These are phyloP conservation scores for Paracoccidioides brasiliensis DNA, from an alignment of 2,329 filamentous ascomycete species.

Conservation along the genomic window DNA sequence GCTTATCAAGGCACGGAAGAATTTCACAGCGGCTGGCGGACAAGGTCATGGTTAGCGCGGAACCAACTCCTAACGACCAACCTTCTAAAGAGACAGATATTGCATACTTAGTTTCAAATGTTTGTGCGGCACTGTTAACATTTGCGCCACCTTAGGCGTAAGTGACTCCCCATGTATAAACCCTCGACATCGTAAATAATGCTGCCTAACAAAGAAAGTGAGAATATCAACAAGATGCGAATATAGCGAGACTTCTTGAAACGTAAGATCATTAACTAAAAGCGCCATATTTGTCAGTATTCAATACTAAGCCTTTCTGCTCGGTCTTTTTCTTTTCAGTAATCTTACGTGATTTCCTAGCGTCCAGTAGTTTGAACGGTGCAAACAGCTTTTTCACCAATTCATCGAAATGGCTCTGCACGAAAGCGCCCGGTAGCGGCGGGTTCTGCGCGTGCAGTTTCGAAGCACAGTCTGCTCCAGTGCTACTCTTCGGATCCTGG, in stretches of 20 bases:
- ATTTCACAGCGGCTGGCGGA: slow-evolving; percentile 68
- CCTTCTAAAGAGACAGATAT: too few species aligned
- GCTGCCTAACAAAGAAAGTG: slow-evolving; percentile 85
- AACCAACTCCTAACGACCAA: too few species aligned
- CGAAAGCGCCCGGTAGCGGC: slow-evolving; percentile 72
- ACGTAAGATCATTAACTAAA: slow-evolving; percentile 55
- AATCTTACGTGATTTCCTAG: slow-evolving; percentile 41
- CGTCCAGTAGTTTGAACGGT: slow-evolving; percentile 69
- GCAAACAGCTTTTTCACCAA: slow-evolving; percentile 76
- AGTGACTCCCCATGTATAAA: slow-evolving; percentile 75
- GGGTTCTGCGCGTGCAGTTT: slow-evolving; percentile 53
- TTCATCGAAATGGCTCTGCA: slow-evolving; percentile 78
- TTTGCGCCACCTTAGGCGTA: slow-evolving; percentile 63
- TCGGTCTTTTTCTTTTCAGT: not conserved
- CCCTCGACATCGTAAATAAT: slow-evolving; percentile 72
- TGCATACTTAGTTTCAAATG: slow-evolving; percentile 73
- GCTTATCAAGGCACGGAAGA: slow-evolving; percentile 75
- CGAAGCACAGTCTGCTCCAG: slow-evolving; percentile 54
- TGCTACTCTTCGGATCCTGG: slow-evolving; percentile 45
- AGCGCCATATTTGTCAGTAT: not conserved
- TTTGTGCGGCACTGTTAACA: slow-evolving; percentile 75
- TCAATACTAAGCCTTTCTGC: not conserved
- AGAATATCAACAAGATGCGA: slow-evolving; percentile 85
- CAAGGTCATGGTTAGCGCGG: not conserved
- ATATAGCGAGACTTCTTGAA: slow-evolving; percentile 80